Conservation (phyloP, 495 filamentous ascomycete genomes). For the Neurospora sp. region DNA sequence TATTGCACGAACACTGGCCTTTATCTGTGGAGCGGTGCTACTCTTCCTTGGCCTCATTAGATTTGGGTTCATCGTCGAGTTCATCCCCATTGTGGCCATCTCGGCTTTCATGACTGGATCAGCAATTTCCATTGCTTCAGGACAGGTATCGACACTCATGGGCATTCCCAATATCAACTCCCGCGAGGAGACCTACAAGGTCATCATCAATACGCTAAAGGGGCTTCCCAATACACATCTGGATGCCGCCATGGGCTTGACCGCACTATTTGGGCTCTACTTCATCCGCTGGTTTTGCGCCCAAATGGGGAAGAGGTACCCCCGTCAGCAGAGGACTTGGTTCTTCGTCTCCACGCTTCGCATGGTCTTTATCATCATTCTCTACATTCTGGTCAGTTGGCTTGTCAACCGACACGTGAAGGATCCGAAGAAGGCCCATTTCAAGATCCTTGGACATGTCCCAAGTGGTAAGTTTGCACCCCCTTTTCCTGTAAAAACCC, state of each 20-base stretch:
- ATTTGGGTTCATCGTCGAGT: constrained; percentile 42
- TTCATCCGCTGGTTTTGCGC: constrained; percentile 36
- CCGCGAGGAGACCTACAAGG: constrained; percentile 36
- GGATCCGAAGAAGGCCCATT: constrained; percentile 21
- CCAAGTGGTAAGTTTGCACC: constrained; percentile 28
- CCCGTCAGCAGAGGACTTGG: constrained; percentile 26
- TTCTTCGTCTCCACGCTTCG: constrained; percentile 38
- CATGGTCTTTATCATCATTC: constrained; percentile 33
- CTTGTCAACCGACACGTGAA: constrained; percentile 22
- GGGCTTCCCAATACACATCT: constrained; percentile 33
- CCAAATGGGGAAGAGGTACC: constrained; percentile 32
- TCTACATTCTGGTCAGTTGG: constrained; percentile 35
- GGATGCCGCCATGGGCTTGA: constrained; percentile 44
- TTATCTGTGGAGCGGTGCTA: constrained; percentile 38
- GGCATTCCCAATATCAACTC: constrained; percentile 39
- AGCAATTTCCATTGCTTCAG: constrained; percentile 41
- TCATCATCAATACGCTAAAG: constrained; percentile 45
- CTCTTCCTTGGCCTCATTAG: constrained; percentile 39
- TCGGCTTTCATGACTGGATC: constrained; percentile 46
- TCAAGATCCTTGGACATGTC: constrained; percentile 33
- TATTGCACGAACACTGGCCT: constrained; percentile 35
- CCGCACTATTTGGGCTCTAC: constrained; percentile 40
- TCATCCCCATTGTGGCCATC: constrained; percentile 43
- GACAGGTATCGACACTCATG: constrained; percentile 40
- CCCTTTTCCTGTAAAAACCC: background rate